phyloP scores from a whole-genome alignment of 2,329 filamentous ascomycete genomes.

The Fusarium sp. region DNA sequence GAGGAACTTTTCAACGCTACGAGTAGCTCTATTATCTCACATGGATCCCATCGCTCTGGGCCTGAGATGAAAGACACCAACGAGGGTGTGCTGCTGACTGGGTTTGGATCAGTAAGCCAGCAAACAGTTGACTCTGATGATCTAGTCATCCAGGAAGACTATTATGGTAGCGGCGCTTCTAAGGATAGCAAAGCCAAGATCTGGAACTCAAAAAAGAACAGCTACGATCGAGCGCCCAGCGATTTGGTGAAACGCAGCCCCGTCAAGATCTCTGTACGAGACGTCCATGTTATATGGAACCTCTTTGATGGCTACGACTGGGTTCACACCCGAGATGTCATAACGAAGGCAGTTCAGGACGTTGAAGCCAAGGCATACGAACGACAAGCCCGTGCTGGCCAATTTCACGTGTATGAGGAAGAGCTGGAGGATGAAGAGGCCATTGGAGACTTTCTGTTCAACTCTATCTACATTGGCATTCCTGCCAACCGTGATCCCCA shows the following conservation, averaged over 20 bases:
- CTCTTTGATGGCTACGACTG: conserved; percentile 98
- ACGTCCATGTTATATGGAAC: conserved; percentile 97
- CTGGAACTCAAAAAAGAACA: conserved; percentile 84
- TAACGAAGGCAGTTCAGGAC: conserved; percentile 87
- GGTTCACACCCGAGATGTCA: conserved; percentile 86
- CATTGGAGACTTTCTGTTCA: conserved; percentile 96
- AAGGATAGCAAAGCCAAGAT: conserved; percentile 77
- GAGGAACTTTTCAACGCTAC: conserved; percentile 65
- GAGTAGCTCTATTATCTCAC: conserved; percentile 49
- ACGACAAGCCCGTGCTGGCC: conserved; percentile 70
- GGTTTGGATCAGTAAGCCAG: conserved; percentile 47
- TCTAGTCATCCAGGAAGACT: conserved; percentile 82
- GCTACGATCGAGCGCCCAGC: conserved; percentile 75
- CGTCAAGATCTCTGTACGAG: conserved; percentile 81
- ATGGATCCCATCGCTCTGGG: conserved; percentile 26
- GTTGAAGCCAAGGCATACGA: conserved; percentile 87
- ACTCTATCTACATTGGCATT: conserved; percentile 97
- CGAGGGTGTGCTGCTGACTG: conserved; percentile 54
- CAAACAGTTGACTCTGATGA: conserved; percentile 67
- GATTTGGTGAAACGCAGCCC: conserved; percentile 74
- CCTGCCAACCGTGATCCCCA: conserved; percentile 86
- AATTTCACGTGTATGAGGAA: conserved; percentile 71
- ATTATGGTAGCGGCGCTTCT: conserved; percentile 74
- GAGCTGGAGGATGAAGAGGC: conserved; percentile 85
- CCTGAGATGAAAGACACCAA: conserved; percentile 53